Base-by-base conservation (phyloP, 768 basidiomycete genomes). In the Russula virescens region DNA sequence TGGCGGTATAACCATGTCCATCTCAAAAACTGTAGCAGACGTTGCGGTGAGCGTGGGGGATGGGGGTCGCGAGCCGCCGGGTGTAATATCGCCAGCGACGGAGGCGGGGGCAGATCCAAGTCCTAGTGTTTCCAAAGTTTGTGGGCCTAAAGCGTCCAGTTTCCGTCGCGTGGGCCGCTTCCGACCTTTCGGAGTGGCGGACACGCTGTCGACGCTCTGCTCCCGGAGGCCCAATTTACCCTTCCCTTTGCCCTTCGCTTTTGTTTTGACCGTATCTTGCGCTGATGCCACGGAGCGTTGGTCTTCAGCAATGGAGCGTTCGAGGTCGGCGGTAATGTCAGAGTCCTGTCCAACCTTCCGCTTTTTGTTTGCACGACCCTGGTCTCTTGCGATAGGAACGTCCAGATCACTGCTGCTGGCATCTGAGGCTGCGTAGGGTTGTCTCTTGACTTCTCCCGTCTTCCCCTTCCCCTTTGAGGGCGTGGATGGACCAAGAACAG, bases 41-140 rank as follows among this genome's bases (percentile, higher is more conserved):
- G 78, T 78, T 51, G 76, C 76, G 0, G 82, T 81, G 9, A 77
- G 69, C 3, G 79, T 78, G 5, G 90, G 90, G 13, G 89, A 91
- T 48, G 81, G 73, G 26, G 87, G 86, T n/a, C 87, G 78, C 7
- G 90, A 92, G 54, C 81, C 79, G 13, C 77, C 77, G 21, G 89
- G 88, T 8, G 89, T 88, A 14, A 79, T 76, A 75, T 91, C 89
- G n/a, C 86, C 85, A 26, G 84, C 78, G 31, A 83, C 75, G 21
- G 82, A 81, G 19, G 71, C 73, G 2, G 84, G 82, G 47, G 82
- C 77, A 21, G 87, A 83, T 61, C 78, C 75, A 55, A 80, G 81
- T 45, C 75, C 79, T 62, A 80, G 68, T 72, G 79, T 68, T 72
- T 79, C 73, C 76, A 82, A 69, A 19, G 81, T 74, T 64, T 87